These are phyloP conservation scores for Senna siamea DNA, from an alignment of 306 rosid genomes.

Conservation along the genomic window DNA sequence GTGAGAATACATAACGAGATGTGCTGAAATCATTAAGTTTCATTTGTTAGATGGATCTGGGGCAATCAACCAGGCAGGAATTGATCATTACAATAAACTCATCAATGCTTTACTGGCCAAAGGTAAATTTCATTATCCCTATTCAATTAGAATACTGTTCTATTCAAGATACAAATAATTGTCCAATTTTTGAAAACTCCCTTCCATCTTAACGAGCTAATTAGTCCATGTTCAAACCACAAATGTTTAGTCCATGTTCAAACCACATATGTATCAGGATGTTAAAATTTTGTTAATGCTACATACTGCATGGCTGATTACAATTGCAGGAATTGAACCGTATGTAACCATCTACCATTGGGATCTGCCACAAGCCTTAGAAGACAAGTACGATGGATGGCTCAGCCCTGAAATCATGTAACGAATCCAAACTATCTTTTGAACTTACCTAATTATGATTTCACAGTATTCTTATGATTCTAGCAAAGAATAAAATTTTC, in stretches of 20 bases:
- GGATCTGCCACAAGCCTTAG: constrained; percentile 94
- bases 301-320: constrained; percentile 29
- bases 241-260: too few species aligned
- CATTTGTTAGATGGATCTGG: constrained; percentile 72
- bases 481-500: constrained; percentile 7
- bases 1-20: neutral
- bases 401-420: constrained; percentile 79
- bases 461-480: constrained; percentile 6
- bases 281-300: constrained; percentile 3
- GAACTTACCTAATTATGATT: constrained; percentile 6
- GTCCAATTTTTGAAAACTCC: constrained; percentile 4
- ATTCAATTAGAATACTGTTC: neutral
- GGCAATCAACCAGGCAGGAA: constrained; percentile 73
- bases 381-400: constrained; percentile 89
- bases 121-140: constrained; percentile 51
- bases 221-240: neutral
- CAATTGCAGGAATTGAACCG: constrained; percentile 71
- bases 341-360: constrained; percentile 93
- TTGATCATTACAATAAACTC: constrained; percentile 84
- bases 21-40: constrained; percentile 25
- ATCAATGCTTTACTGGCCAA: constrained; percentile 78
- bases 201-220: neutral
- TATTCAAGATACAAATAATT: neutral
- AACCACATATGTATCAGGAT: neutral
- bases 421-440: neutral